Conservation (phyloP, 2,329 filamentous ascomycete species). For the Aschersonia sp. region DNA sequence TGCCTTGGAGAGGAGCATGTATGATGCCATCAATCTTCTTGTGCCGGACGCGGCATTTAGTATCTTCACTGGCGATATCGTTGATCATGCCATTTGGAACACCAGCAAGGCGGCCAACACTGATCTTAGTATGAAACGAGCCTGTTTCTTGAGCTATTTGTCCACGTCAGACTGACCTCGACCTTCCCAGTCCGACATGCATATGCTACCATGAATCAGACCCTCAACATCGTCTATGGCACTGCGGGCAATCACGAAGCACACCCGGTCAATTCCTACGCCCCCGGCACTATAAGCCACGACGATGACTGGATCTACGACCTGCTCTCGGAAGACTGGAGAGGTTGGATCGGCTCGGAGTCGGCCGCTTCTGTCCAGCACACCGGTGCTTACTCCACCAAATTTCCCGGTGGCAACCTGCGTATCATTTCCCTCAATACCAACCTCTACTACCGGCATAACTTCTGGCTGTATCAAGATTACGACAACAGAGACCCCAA, state of each 20-base stretch:
- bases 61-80: slow-evolving; percentile 43
- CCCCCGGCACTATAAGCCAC: slow-evolving; percentile 21
- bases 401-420: slow-evolving; percentile 29
- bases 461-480: slow-evolving; percentile 39
- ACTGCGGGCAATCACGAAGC: slow-evolving; percentile 43
- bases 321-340: slow-evolving; percentile 29
- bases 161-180: background rate
- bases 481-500: slow-evolving; percentile 32
- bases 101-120: slow-evolving; percentile 19
- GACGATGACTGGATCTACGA: slow-evolving; percentile 38
- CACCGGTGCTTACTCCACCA: slow-evolving; percentile 34
- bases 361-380: slow-evolving; percentile 10
- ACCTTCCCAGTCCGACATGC: slow-evolving; percentile 24
- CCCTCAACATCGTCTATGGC: slow-evolving; percentile 31
- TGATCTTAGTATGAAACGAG: slow-evolving; percentile 10
- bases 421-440: slow-evolving; percentile 45
- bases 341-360: slow-evolving; percentile 27
- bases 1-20: slow-evolving; percentile 37
- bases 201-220: slow-evolving; percentile 28
- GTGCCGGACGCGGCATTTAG: slow-evolving; percentile 32
- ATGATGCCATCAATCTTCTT: slow-evolving; percentile 30
- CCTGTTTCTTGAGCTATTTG: background rate
- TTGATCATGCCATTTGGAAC: slow-evolving; percentile 34
- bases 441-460: slow-evolving; percentile 43
- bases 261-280: slow-evolving; percentile 36